Evolutionary conservation across 345 rosid genomes (phyloP), one percentile per base, ranked within the genome.

Genomic region (Dipteronia sinensis): DNA sequence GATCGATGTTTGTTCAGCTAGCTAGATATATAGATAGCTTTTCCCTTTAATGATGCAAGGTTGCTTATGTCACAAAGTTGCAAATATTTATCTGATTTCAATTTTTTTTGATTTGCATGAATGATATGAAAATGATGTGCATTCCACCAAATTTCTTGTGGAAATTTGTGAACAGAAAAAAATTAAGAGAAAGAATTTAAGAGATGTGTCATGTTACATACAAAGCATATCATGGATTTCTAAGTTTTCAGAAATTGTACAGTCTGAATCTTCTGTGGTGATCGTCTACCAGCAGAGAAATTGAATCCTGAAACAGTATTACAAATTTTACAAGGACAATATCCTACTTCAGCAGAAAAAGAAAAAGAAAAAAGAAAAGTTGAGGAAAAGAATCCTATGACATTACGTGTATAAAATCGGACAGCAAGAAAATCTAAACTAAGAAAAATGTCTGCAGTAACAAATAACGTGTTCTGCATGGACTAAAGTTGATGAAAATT

Each of bases 41-140:
- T 42, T 42, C 46, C 61, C 83, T 82, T 82, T 77, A 77, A 46
- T 61, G 78, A 82, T 34, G 19, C 53, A 31, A 27, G n/a, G 49
- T 19, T 25, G 78, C 63, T 65, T 34, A 13, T 65, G 71, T 65
- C 49, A 31, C 19, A 74, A 63, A 47, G 11, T 64, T 64, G 53
- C 51, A 46, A 15, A 5, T 34, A 4, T 34, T 44, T 23, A 38
- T 17, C 17, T 34, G n/a, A 25, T 20, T 12, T n/a, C 2, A 44
- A 8, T 17, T 49, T 10, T 49, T 10, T 64, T 11, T n/a, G 20
- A 25, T 23, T 8, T 31, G 29, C 46, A 16, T 29, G 17, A 8
- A 23, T 42, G 46, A 25, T 49, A 46, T 9, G 61, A 74, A 42
- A 59, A 44, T 16, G 16, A 23, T 25, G 61, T 42, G 56, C 46